Evolutionary conservation across 108 stramenopile genomes (phyloP), one percentile per base, ranked within the genome.

Genomic region (Nannochloropsis salina): DNA sequence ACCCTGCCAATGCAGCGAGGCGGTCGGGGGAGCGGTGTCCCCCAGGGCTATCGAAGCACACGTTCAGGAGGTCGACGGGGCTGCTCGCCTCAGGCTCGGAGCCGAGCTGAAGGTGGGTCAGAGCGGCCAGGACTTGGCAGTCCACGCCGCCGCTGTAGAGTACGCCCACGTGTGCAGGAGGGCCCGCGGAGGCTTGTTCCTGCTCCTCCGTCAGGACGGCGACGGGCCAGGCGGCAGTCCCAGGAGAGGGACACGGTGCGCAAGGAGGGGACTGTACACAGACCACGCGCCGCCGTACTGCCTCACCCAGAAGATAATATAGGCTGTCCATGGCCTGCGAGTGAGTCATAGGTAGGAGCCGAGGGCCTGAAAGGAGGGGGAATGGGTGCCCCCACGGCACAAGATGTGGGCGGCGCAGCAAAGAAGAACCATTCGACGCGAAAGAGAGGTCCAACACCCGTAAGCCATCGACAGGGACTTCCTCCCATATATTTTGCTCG

Each of bases 101-200:
- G 15, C 2, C 8, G 61, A 74, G 61, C 42, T 94, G 86, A n/a
- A 93, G 84, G 87, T 95, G 88, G 40, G 94, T 90, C 86, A 96
- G 87, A 9, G 95, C 95, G 47, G 98, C 97, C 61, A 98, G 88
- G 21, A 98, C 94, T 15, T 94, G 94, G 9, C 96, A 98, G 90
- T 98, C 98, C 40, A 98, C 86, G 15, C 98, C 98, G n/a, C 98
- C 98, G 42, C 95, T 96, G 92, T 97, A 98, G 12, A 98, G 88
- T 9, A 98, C 94, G 20, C 93, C 96, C 40, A 96, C 87, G 41
- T 82, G 42, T 12, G 86, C 85, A n/a, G 44, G 47, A 31, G 82
- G 80, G 80, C 42, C 80, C 21, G 31, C 20, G 11, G 44, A 44
- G 81, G 84, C 84, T n/a, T 74, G 4, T 74, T 74, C 61, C n/a